Base-by-base conservation (phyloP, 768 basidiomycete genomes). In the Lactarius hatsudake region DNA sequence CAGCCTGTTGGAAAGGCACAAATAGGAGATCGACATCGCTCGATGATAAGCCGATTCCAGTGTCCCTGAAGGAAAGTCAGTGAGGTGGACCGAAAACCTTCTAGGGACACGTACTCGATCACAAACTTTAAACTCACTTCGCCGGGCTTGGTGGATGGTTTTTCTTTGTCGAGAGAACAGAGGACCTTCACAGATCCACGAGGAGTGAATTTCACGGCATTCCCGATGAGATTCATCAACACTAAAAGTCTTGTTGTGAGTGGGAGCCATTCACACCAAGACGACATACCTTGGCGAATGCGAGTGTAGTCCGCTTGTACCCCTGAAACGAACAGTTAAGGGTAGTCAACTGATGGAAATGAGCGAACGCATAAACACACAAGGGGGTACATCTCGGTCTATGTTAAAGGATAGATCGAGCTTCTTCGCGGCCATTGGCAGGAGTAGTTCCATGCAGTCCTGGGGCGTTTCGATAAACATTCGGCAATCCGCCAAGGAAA, bases 381-480 rank as follows among this genome's bases (percentile, higher is more conserved):
- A 90, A 51, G 82, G 73, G 9, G 89, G 89, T 3, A 91, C 89
- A 71, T 85, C 80, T 10, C 84, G 75, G 48, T 87, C 84, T 57
- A 91, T 89, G 71, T 89, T 85, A 76, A 86, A 90, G 4, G 88
- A 88, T 6, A 91, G 78, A 72, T 90, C 88, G 0, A 91, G 78
- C 73, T 90, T 90, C 74, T 86, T 87, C 3, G 88, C 86, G 9
- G 89, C 88, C 86, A 89, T 87, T 0, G 89, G 88, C 1, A 90
- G 79, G 0, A 91, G 77, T 23, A 91, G 79, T 73, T 91, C 90
- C 86, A 90, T 86, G 74, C 88, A 90, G 74, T 91, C 89, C 87
- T 87, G 61, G 3, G 36, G 8, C 55, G 30, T 42, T 28, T n/a
- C 26, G 62, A 28, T 43, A 59, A 43, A 26, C 36, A 36, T 28